A percentile compares a stretch with the other conserved stretches of the same genome.
These are phyloP conservation scores for Tagetes patula DNA, from an alignment of 129 eudicot species.

Conservation along the genomic window DNA sequence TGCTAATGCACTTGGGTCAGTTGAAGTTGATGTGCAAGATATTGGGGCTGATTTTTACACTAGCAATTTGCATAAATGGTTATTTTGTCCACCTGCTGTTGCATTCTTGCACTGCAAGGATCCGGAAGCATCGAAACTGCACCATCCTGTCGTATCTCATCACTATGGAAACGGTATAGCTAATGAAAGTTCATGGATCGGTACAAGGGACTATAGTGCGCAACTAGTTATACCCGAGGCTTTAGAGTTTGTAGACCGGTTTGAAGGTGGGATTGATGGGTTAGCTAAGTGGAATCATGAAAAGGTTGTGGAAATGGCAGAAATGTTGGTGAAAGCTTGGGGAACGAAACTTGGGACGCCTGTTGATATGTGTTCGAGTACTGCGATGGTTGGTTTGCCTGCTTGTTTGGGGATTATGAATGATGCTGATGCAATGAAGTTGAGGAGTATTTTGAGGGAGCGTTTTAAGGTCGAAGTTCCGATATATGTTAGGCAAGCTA, in stretches of 20 bases:
- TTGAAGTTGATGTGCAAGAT: slow-evolving; percentile 66
- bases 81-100: slow-evolving; percentile 88
- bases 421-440: slow-evolving; percentile 56
- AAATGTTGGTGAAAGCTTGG: slow-evolving; percentile 78
- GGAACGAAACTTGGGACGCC: slow-evolving; percentile 81
- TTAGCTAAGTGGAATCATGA: slow-evolving; percentile 73
- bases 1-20: slow-evolving; percentile 79
- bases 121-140: slow-evolving; percentile 49
- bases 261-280: slow-evolving; percentile 93
- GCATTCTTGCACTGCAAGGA: slow-evolving; percentile 76
- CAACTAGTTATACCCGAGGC: slow-evolving; percentile 85
- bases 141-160: slow-evolving; percentile 84
- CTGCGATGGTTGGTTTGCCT: slow-evolving; percentile 89
- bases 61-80: slow-evolving; percentile 89
- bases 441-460: slow-evolving; percentile 76
- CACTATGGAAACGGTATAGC: slow-evolving; percentile 87
- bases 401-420: slow-evolving; percentile 59
- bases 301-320: slow-evolving; percentile 79
- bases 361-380: slow-evolving; percentile 78
- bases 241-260: slow-evolving; percentile 65
- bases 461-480: slow-evolving; percentile 79
- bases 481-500: slow-evolving; percentile 57
- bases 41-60: slow-evolving; percentile 89
- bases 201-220: slow-evolving; percentile 89
- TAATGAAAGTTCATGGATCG: slow-evolving; percentile 86